These are phyloP conservation scores for Saccharomyces hybrid DNA, from an alignment of 1,139 yeast species.

Conservation along the genomic window DNA sequence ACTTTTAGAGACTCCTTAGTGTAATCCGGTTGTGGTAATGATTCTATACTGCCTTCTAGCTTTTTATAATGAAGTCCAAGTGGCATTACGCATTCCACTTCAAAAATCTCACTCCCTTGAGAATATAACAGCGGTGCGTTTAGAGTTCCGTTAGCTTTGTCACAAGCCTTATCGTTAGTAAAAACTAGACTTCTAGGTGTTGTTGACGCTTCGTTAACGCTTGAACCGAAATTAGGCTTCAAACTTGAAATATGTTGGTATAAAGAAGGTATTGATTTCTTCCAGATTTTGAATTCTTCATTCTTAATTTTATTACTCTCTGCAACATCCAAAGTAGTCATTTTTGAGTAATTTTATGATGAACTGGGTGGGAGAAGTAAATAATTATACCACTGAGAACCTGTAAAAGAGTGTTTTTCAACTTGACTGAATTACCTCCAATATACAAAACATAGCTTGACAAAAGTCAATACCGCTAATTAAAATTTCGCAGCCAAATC, in stretches of 20 bases:
- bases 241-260: slow-evolving; percentile 55
- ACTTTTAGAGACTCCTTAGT: slow-evolving; percentile 7
- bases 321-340: slow-evolving; percentile 6
- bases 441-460: not conserved
- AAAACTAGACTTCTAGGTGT: slow-evolving; percentile 10
- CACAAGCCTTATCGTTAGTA: slow-evolving; percentile 18
- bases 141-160: slow-evolving; percentile 20
- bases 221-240: slow-evolving; percentile 45
- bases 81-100: slow-evolving; percentile 24
- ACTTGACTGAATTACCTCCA: not conserved
- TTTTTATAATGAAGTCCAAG: slow-evolving; percentile 18
- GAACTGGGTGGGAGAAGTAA: slow-evolving; percentile 1
- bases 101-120: slow-evolving; percentile 23
- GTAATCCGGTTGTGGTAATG: slow-evolving; percentile 2
- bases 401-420: not conserved
- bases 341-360: not conserved
- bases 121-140: slow-evolving; percentile 22
- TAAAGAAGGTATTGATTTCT: slow-evolving; percentile 83
- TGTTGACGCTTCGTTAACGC: slow-evolving; percentile 1
- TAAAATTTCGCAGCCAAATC: not conserved
- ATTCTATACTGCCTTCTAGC: not conserved
- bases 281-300: slow-evolving; percentile 87
- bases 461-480: not conserved
- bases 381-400: not conserved
- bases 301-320: slow-evolving; percentile 36